These are phyloP conservation scores for Citrus inodora DNA, from an alignment of 345 rosid species.

Conservation along the genomic window DNA sequence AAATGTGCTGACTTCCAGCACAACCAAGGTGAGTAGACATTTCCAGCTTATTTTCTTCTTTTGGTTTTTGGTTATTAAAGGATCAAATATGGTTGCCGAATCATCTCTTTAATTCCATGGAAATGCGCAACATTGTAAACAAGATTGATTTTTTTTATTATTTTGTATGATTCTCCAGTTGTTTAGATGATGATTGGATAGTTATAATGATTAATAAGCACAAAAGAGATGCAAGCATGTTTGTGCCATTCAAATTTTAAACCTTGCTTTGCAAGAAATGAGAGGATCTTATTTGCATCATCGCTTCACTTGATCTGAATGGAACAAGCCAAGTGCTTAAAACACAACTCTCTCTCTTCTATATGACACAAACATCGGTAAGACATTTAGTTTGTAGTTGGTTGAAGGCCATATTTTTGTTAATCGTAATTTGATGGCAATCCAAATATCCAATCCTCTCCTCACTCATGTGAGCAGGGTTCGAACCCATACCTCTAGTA, in stretches of 20 bases:
- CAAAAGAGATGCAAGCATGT: neutral
- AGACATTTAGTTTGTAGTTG: neutral
- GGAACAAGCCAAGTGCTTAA: neutral
- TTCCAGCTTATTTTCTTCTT: neutral
- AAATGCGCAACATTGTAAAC: neutral
- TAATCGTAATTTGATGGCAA: too few species aligned
- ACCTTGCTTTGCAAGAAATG: neutral
- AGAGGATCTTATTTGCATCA: neutral
- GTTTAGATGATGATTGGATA: neutral
- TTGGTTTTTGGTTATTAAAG: neutral
- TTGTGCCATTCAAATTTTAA: neutral
- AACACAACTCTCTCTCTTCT: neutral
- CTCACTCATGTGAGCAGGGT: too few species aligned
- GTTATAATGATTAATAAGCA: neutral
- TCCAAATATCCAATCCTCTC: too few species aligned
- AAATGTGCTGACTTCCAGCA: slow-evolving; percentile 59
- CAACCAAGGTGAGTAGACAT: slow-evolving; percentile 43
- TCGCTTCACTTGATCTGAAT: neutral
- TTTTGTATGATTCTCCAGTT: neutral
- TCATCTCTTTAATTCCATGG: too few species aligned
- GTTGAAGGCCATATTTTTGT: neutral
- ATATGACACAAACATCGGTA: neutral
- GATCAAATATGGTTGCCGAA: neutral
- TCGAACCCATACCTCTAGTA: too few species aligned
- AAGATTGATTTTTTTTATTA: neutral